Base-by-base conservation (phyloP, 768 basidiomycete species). In the Mrakia frigida region DNA sequence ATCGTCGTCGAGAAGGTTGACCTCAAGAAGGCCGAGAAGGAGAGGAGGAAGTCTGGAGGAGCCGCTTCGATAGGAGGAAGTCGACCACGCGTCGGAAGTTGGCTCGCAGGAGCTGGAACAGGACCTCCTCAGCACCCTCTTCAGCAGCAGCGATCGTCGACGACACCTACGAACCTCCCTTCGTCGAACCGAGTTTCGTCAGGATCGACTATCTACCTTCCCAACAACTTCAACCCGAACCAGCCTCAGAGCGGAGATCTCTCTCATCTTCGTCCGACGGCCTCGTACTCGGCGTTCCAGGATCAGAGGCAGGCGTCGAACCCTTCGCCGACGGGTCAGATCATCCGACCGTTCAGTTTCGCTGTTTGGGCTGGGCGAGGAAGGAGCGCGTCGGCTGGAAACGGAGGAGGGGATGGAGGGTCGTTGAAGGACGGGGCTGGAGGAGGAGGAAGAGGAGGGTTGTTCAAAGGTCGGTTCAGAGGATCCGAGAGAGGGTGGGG, bases 261-360 rank as follows among this genome's bases (percentile, higher is more conserved):
- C 25, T 43, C 65, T 25, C 65, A 68, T 10, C 43, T 52, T 52
- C 41, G 69, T 16, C 70, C 59, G 46, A 70, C 76, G 25, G 53
- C 76, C 60, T 67, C 70, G 28, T 52, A 39, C 37, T 60, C 50
- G 35, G 70, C 70, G 18, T 50, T 72, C 53, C 50, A 37, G 53
- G 70, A 72, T n/a, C 65, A 68, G 31, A 37, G 65, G 39, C 65
- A 68, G 65, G 23, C 39, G 18, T 68, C 65, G 65, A 68, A 39
- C 65, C 39, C 65, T 16, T 68, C 65, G 11, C 65, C 65, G 23
- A 68, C 65, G 9, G 37, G 37, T 13, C 65, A 68, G 39, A 23
- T 68, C 37, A 70, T 83, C 53, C 75, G 83, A 37, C 83, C 83
- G 28, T 84, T 84, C 79, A 83, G 82, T n/a, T 84, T 84, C 77